Conservation (phyloP, 129 eudicot species). For the Centaurea solstitialis region DNA sequence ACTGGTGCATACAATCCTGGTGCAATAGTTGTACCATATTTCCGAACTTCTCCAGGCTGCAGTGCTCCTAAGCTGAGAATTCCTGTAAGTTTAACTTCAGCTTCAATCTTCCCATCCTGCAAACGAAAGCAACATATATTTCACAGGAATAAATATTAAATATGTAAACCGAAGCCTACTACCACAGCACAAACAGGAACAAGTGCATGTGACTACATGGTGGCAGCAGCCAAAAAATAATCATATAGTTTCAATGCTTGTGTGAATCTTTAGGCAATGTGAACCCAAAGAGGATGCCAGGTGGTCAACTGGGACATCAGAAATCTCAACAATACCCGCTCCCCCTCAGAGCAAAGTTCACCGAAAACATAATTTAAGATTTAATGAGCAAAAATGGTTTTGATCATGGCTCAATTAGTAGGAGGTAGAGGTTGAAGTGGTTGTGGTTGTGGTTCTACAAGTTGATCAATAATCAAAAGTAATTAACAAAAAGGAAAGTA, state of each 20-base stretch:
- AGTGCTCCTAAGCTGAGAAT: conserved; percentile 87
- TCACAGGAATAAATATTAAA: background rate
- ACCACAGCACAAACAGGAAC: background rate
- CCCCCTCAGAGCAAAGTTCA: conserved; percentile 4
- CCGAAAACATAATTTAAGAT: background rate
- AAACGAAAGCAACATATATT: conserved; percentile 20
- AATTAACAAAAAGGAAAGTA: background rate
- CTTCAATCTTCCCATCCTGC: conserved; percentile 95
- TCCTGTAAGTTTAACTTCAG: conserved; percentile 95
- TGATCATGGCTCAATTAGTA: background rate
- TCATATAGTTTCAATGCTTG: background rate
- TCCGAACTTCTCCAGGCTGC: conserved; percentile 81
- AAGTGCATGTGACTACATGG: conserved; percentile 1
- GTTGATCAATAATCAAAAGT: background rate
- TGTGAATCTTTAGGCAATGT: background rate
- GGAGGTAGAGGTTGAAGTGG: background rate
- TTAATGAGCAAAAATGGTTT: background rate
- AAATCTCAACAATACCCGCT: conserved; percentile 2
- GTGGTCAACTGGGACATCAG: conserved; percentile 11
- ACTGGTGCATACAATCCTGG: conserved; percentile 96
- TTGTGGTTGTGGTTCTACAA: background rate
- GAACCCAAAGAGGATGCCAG: conserved; percentile 10
- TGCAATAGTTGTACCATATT: conserved; percentile 85
- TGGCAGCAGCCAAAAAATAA: conserved; percentile 5
- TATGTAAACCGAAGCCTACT: background rate